Evolutionary conservation across 2,329 filamentous ascomycete species (phyloP).

Genomic region (Magnaporthales sp.): DNA sequence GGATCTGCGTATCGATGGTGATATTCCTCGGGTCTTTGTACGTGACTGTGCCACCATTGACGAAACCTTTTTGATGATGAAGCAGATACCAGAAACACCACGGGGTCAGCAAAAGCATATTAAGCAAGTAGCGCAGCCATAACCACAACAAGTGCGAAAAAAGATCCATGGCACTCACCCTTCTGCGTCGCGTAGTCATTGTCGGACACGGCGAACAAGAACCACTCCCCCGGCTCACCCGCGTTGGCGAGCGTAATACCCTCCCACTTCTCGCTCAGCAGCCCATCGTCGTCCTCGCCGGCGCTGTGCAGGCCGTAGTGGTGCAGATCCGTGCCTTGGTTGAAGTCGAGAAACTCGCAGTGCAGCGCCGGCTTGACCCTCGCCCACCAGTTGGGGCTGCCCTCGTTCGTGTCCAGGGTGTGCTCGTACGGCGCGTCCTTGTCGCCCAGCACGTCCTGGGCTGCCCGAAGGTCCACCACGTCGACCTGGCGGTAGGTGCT

Average conservation of each 20-base stretch:
- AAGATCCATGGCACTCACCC: slow-evolving; percentile 24
- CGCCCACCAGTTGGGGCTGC: slow-evolving; percentile 12
- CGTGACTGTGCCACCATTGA: neutral
- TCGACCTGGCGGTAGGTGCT: slow-evolving; percentile 61
- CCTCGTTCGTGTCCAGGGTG: slow-evolving; percentile 17
- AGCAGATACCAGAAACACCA: neutral
- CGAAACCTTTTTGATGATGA: neutral
- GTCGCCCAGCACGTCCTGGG: neutral
- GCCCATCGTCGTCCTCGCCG: slow-evolving; percentile 42
- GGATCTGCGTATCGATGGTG: neutral
- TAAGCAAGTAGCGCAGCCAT: neutral
- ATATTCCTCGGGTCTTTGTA: neutral
- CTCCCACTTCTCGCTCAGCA: slow-evolving; percentile 76
- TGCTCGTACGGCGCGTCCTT: neutral
- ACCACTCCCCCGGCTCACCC: slow-evolving; percentile 46
- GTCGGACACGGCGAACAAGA: slow-evolving; percentile 58
- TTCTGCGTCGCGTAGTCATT: slow-evolving; percentile 72
- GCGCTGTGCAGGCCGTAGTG: slow-evolving; percentile 63
- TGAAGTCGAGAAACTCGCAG: slow-evolving; percentile 61
- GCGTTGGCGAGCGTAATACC: slow-evolving; percentile 54
- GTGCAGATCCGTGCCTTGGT: slow-evolving; percentile 54
- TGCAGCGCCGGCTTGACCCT: slow-evolving; percentile 49
- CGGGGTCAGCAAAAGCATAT: neutral
- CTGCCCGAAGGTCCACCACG: slow-evolving; percentile 44
- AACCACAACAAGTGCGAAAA: neutral